Base-by-base conservation (phyloP, 2,329 filamentous ascomycete genomes). In the Stachybotrys elegans region DNA sequence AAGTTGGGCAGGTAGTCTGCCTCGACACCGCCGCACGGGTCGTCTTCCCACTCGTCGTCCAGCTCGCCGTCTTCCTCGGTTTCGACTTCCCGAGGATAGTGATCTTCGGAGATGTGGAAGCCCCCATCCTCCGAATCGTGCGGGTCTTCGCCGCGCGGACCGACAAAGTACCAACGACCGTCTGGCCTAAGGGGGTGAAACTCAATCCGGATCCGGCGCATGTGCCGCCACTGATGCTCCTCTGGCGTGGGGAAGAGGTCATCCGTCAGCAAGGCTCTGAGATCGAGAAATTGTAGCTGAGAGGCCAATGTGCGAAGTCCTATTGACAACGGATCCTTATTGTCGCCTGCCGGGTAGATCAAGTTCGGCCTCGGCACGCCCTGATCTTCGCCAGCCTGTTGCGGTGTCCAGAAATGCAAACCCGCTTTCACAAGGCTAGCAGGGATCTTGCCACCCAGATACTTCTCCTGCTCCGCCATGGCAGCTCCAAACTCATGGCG, bases 401-500 rank as follows among this genome's bases (percentile, higher is more conserved):
- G 21, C 16, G 44, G 44, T 16, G 31, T 25, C 46, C 46, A 52
- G 32, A 54, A 51, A 22, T 49, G 43, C 45, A 54, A 41, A 14
- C 20, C 14, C 25, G 40, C 50, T 29, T 43, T 49, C 27, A 42
- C 48, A 31, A 54, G 40, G 13, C 39, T 50, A n/a, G 45, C 19
- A 9, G 50, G 48, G 35, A 51, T 48, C 37, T 22, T 39, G 36
- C 44, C 42, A 20, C 49, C 39, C n/a, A 29, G 25, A n/a, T n/a
- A n/a, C n/a, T n/a, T n/a, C 31, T 29, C n/a, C 25, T 5, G 25
- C 25, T 29, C 25, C 20, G 43, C 29, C 29, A 53, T 46, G 27
- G 47, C 47, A 7, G 40, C 44, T 12, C 49, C 54, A 22, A 59
- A 54, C 44, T 56, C 55, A 36, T 52, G 49, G 25, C 55, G 51